Conservation (phyloP, 495 filamentous ascomycete genomes). For the Tuber brumale region DNA sequence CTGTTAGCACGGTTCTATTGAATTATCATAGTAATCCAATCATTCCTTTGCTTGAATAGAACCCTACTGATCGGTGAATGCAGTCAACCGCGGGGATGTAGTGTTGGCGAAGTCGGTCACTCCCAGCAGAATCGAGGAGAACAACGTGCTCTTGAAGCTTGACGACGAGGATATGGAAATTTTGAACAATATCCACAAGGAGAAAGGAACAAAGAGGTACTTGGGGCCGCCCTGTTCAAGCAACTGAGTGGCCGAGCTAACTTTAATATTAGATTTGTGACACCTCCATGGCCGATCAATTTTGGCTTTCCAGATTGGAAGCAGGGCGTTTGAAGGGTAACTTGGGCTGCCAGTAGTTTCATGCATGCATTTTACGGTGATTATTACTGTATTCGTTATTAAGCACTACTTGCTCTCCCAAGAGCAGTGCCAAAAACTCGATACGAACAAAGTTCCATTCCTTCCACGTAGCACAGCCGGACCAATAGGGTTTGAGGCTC, state of each 20-base stretch:
- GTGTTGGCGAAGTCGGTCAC: constrained; percentile 44
- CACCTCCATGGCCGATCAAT: constrained; percentile 32
- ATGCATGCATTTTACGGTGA: neutral
- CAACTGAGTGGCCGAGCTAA: constrained; percentile 5
- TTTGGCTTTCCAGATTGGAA: constrained; percentile 36
- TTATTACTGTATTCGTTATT: neutral
- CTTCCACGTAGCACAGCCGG: neutral
- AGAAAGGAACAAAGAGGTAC: constrained; percentile 32
- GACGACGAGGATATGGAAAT: constrained; percentile 41
- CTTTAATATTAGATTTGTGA: constrained; percentile 21
- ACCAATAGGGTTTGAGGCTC: neutral
- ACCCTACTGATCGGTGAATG: constrained; percentile 7
- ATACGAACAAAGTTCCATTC: neutral
- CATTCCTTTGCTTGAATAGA: neutral
- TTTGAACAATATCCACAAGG: constrained; percentile 32
- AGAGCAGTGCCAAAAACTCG: neutral
- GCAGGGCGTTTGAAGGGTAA: constrained; percentile 12
- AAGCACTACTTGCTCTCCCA: neutral
- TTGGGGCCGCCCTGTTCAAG: neutral
- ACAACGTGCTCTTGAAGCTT: constrained; percentile 40
- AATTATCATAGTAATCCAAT: constrained; percentile 29
- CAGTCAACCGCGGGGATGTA: constrained; percentile 42
- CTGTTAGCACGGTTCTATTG: constrained; percentile 30
- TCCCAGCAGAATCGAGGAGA: constrained; percentile 41
- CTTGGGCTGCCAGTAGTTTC: neutral